Evolutionary conservation across 2,329 filamentous ascomycete species (phyloP), one percentile per base, ranked within the genome.

Genomic region (Talaromyces sp.): DNA sequence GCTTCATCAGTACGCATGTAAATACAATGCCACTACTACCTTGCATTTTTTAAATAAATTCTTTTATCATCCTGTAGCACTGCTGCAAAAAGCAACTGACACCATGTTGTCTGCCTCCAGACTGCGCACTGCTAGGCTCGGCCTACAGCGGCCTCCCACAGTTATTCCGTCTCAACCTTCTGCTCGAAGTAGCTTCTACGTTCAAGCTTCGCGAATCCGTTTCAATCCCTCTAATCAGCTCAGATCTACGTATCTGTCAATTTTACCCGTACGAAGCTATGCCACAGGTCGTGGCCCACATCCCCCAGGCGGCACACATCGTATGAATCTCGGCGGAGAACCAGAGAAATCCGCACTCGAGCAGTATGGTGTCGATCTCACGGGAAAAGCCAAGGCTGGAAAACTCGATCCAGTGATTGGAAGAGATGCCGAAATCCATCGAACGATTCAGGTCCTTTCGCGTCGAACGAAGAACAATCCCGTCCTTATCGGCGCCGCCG

Each of bases 331-430:
- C 75, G 87, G 92, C 63, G 87, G 86, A 64, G 90, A 87, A 70
- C 81, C 82, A 6, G 85, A 97, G 78, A 97, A 97, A 79, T 84
- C 93, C 2, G 93, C 95, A 0, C 81, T 98, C 61, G 94, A 98
- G 77, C 87, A 96, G 77, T 99, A 89, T 73, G 95, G 95, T 65
- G 84, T 97, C 67, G 94, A 99, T 75, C 83, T 99, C 62, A 98
- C 95, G 1, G 90, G 87, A 13, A 87, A 87, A 72, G 95, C 95
- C 22, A 91, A 86, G 75, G 90, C 90, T 58, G 95, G 95, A 47
- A 97, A 97, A 75, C 84, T 99, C 3, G 95, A 99, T 73, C 95
- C 95, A 0, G 94, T 98, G 15, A 98, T 99, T 73, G 95, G 95
- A 22, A 86, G 95, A 76, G 93, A 97, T 72, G 83, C 87, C 5